A percentile compares a stretch with the other conserved stretches of the same genome.
These are phyloP conservation scores for Penicillium sp. DNA, from an alignment of 2,329 filamentous ascomycete species.

Conservation along the genomic window DNA sequence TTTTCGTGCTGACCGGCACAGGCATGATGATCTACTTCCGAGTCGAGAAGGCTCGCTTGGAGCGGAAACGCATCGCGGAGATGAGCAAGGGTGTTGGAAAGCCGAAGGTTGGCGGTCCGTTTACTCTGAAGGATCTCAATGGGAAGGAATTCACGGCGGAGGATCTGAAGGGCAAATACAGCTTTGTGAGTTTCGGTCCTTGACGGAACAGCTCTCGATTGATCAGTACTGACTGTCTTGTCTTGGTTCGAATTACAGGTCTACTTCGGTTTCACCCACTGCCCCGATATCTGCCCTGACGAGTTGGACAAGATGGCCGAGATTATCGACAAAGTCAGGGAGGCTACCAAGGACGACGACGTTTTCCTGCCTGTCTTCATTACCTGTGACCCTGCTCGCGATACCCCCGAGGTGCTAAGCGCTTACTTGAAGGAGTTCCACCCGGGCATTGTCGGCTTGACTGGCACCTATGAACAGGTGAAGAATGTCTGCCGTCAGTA, in stretches of 20 bases:
- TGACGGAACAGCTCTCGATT: background rate
- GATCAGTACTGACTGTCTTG: conserved; percentile 5
- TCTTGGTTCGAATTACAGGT: conserved; percentile 58
- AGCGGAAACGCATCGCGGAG: conserved; percentile 85
- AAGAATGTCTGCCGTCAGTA: conserved; percentile 95
- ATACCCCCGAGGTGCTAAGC: conserved; percentile 82
- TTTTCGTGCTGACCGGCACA: conserved; percentile 80
- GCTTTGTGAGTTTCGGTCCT: conserved; percentile 44
- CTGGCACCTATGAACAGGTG: conserved; percentile 90
- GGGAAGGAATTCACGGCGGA: conserved; percentile 76
- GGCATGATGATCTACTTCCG: conserved; percentile 90
- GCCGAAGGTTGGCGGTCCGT: conserved; percentile 90
- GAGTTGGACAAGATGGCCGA: conserved; percentile 99
- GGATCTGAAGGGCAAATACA: conserved; percentile 84
- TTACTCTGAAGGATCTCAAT: conserved; percentile 80
- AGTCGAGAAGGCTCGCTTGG: conserved; percentile 87
- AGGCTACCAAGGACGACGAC: conserved; percentile 41
- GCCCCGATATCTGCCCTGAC: conserved; percentile 97
- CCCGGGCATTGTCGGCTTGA: conserved; percentile 80
- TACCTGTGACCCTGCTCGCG: conserved; percentile 90
- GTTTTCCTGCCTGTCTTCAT: conserved; percentile 82
- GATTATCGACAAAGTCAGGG: conserved; percentile 75
- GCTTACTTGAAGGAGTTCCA: conserved; percentile 92
- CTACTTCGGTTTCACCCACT: conserved; percentile 98
- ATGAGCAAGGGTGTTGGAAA: conserved; percentile 89